Evolutionary conservation across 1,139 yeast species (phyloP).

Genomic region (Petasospora fabianii): DNA sequence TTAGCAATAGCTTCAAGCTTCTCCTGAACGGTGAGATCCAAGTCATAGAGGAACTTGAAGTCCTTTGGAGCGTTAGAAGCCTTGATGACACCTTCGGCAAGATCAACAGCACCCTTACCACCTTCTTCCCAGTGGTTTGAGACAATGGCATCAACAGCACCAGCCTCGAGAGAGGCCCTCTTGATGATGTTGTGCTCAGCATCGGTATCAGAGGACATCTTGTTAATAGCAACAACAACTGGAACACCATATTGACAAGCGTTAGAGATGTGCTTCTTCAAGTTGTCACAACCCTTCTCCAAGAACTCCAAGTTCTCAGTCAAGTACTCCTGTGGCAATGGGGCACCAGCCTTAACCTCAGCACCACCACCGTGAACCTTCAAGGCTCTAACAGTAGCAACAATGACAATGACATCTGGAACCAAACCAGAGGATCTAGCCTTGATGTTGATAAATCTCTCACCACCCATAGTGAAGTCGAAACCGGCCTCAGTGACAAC

Average conservation of each 20-base stretch:
- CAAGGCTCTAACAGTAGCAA: constrained; percentile 95
- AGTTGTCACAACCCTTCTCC: constrained; percentile 62
- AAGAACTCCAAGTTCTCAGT: constrained; percentile 65
- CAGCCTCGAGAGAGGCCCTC: constrained; percentile 62
- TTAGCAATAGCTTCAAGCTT: constrained; percentile 62
- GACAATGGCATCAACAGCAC: constrained; percentile 71
- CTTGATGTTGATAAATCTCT: constrained; percentile 91
- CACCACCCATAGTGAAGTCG: constrained; percentile 89
- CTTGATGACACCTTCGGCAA: constrained; percentile 66
- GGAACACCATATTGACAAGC: constrained; percentile 70
- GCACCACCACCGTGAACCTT: constrained; percentile 90
- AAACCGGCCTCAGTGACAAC: constrained; percentile 86
- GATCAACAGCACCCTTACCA: constrained; percentile 66
- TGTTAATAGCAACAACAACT: constrained; percentile 76
- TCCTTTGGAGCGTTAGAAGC: constrained; percentile 43
- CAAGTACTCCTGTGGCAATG: constrained; percentile 63
- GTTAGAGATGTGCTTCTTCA: constrained; percentile 72
- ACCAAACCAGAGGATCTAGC: constrained; percentile 88
- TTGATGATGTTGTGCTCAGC: constrained; percentile 63
- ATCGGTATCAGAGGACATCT: constrained; percentile 64
- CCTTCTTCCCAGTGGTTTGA: constrained; percentile 83
- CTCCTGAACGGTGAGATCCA: constrained; percentile 56
- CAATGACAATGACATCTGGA: constrained; percentile 92
- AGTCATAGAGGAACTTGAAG: constrained; percentile 58
- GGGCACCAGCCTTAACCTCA: constrained; percentile 77